These are phyloP conservation scores for Cutaneotrichosporon cyanovorans DNA, from an alignment of 1,284 basidiomycete species.

Conservation along the genomic window DNA sequence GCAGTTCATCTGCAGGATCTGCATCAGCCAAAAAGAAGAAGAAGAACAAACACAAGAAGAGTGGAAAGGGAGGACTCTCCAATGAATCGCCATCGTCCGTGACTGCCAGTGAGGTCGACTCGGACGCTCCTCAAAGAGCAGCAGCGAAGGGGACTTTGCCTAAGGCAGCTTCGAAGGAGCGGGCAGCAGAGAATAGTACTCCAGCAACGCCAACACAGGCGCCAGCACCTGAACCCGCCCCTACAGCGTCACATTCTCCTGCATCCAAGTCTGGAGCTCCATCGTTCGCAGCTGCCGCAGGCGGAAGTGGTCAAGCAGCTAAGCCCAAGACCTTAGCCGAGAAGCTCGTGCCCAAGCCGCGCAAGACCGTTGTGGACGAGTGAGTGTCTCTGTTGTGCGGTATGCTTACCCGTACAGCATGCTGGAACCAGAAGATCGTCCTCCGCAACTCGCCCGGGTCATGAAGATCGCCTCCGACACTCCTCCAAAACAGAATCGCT, in stretches of 20 bases:
- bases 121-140: slow-evolving; percentile 2
- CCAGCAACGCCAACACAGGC: background rate
- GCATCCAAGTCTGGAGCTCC: background rate
- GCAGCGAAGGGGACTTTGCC: too few species aligned
- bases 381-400: slow-evolving; percentile 16
- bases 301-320: background rate
- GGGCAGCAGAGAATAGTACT: slow-evolving; percentile 6
- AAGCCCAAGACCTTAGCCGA: slow-evolving; percentile 39
- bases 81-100: background rate
- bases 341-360: slow-evolving; percentile 35
- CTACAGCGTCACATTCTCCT: too few species aligned
- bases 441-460: slow-evolving; percentile 33
- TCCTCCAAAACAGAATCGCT: slow-evolving; percentile 6
- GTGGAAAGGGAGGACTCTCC: background rate
- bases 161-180: slow-evolving; percentile 2
- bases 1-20: too few species aligned
- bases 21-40: slow-evolving; percentile 26
- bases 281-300: slow-evolving; percentile 11
- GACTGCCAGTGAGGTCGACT: slow-evolving; percentile 1
- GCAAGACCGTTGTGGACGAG: slow-evolving; percentile 43
- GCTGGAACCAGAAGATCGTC: slow-evolving; percentile 38
- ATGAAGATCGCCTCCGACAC: slow-evolving; percentile 28
- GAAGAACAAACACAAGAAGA: slow-evolving; percentile 33
- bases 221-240: background rate
- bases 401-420: slow-evolving; percentile 26